Percentiles rank a stretch among this genome's conserved stretches.
Conservation (phyloP, 495 filamentous ascomycete species). For the Penicillium pulvis region DNA sequence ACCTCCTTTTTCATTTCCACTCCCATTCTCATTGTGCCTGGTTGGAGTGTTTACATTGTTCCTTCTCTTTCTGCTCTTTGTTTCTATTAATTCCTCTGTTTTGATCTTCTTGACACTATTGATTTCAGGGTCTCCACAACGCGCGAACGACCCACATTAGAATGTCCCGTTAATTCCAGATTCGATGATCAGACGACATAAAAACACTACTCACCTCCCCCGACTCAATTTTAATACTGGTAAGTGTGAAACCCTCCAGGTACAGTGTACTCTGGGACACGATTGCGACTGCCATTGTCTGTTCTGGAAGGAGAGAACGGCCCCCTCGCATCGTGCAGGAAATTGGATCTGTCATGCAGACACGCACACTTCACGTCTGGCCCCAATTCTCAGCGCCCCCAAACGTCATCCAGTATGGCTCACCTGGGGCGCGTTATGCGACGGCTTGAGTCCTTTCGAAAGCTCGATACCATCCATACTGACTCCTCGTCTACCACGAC, state of each 20-base stretch:
- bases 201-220: slow-evolving; percentile 32
- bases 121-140: slow-evolving; percentile 3
- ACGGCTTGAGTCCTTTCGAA: slow-evolving; percentile 13
- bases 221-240: slow-evolving; percentile 27
- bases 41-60: not conserved
- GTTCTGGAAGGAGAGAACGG: not conserved
- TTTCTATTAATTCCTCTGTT: not conserved
- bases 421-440: slow-evolving; percentile 12
- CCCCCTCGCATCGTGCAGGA: slow-evolving; percentile 6
- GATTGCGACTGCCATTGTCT: not conserved
- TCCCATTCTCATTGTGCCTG: too few species aligned
- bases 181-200: slow-evolving; percentile 28
- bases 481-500: slow-evolving; percentile 5
- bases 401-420: slow-evolving; percentile 13
- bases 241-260: slow-evolving; percentile 7
- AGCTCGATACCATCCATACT: slow-evolving; percentile 10
- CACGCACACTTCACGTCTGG: slow-evolving; percentile 2
- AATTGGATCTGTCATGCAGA: slow-evolving; percentile 4
- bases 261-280: not conserved
- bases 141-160: slow-evolving; percentile 6
- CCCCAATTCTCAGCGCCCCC: slow-evolving; percentile 5
- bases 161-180: slow-evolving; percentile 16
- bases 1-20: not conserved
- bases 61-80: not conserved
- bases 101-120: not conserved